Percentiles rank a stretch among this genome's conserved stretches.
Evolutionary conservation across 2,329 filamentous ascomycete species (phyloP).

Genomic region (Trichoderma pleuroti): DNA sequence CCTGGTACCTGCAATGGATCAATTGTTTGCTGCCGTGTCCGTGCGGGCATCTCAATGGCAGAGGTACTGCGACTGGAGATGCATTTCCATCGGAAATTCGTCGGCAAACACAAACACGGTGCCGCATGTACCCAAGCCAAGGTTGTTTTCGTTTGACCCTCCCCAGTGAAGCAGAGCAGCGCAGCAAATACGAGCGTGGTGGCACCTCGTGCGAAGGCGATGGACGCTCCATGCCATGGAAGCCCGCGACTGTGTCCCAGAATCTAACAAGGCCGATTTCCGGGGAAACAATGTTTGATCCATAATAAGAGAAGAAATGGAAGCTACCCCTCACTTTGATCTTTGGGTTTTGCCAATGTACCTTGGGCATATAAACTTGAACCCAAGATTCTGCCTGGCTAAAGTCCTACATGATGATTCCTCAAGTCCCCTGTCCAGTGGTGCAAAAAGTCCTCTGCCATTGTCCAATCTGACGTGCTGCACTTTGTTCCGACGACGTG

Average conservation of each 20-base stretch:
- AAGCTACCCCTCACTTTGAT: neutral
- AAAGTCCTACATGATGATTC: neutral
- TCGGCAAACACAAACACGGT: neutral
- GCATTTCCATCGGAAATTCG: neutral
- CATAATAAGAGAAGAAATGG: neutral
- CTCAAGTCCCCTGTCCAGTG: neutral
- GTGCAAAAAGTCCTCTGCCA: neutral
- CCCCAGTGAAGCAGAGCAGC: neutral
- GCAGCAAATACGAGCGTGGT: neutral
- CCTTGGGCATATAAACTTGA: neutral
- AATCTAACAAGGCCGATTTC: neutral
- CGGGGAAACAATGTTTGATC: neutral
- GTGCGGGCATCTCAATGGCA: neutral
- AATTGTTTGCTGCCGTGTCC: neutral
- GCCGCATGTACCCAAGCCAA: neutral
- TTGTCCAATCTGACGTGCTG: neutral
- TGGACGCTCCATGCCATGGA: neutral
- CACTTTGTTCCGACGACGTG: neutral
- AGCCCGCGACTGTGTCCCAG: neutral
- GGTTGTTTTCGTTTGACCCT: neutral
- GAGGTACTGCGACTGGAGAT: neutral
- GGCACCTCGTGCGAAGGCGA: neutral
- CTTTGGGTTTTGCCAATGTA: too few relatives aligned
- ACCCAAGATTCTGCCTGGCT: neutral
- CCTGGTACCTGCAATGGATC: neutral